Percentiles rank a stretch among this genome's conserved stretches.
Evolutionary conservation across 352 stramenopile genomes (phyloP).

Genomic region (Globisporangium mamillatum): DNA sequence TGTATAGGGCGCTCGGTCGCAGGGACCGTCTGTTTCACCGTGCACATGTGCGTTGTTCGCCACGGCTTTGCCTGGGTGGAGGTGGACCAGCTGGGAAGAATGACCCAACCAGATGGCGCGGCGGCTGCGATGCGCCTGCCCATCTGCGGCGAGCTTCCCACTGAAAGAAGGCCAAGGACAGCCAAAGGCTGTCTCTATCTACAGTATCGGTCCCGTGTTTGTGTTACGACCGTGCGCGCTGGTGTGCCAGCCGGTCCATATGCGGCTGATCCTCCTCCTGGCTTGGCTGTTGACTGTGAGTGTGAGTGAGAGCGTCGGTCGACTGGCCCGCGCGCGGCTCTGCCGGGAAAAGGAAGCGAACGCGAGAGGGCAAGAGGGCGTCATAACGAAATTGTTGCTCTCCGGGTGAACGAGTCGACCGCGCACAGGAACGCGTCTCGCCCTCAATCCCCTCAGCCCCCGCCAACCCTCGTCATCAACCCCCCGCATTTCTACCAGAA

Average conservation of each 20-base stretch:
- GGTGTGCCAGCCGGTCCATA: constrained; percentile 12
- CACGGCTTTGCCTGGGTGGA: constrained; percentile 9
- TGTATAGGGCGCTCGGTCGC: not conserved
- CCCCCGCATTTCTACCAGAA: constrained; percentile 1
- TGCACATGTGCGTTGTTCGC: not conserved
- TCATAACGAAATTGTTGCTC: constrained; percentile 24
- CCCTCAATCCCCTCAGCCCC: not conserved
- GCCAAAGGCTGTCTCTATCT: constrained; percentile 14
- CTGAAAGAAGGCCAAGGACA: not conserved
- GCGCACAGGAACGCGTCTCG: constrained; percentile 24
- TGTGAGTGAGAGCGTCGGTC: not conserved
- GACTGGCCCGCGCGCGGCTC: constrained; percentile 3
- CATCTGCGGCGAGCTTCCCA: constrained; percentile 19
- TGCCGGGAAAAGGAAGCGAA: not conserved
- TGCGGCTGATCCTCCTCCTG: constrained; percentile 1
- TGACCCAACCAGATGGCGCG: constrained; percentile 20
- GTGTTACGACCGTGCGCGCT: constrained; percentile 5
- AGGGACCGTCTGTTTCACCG: constrained; percentile 4
- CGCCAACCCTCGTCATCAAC: not conserved
- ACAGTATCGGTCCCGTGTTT: not conserved
- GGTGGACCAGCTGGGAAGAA: constrained; percentile 23
- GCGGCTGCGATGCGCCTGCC: constrained; percentile 10
- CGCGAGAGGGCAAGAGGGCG: not conserved
- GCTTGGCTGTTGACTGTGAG: not conserved
- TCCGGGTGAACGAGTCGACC: constrained; percentile 16